Percentiles rank a stretch among this genome's conserved stretches.
Conservation (phyloP, 768 basidiomycete species). For the Psilocybe tampanensis region DNA sequence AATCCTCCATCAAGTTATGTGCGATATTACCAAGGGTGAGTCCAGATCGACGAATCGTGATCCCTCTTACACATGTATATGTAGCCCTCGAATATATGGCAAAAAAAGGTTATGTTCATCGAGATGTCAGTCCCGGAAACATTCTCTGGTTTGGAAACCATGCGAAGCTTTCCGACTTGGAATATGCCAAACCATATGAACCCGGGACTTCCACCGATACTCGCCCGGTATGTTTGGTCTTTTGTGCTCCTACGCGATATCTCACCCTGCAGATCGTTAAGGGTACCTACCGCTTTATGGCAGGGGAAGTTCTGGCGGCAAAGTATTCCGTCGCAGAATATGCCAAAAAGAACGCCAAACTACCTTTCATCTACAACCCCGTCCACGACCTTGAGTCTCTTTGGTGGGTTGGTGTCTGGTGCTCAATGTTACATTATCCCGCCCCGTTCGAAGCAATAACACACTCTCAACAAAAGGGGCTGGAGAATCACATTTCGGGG, state of each 20-base stretch:
- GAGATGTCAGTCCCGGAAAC: slow-evolving; percentile 2
- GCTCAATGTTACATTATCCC: neutral
- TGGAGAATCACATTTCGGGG: neutral
- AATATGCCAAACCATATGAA: neutral
- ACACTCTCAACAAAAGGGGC: neutral
- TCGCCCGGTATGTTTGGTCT: neutral
- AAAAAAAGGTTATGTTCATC: neutral
- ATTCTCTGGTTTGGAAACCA: neutral
- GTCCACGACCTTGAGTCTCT: slow-evolving; percentile 7
- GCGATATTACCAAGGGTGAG: neutral
- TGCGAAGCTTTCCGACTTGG: neutral
- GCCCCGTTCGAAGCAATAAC: neutral
- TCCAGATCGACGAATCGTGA: too few relatives aligned
- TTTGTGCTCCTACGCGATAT: neutral
- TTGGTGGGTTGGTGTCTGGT: slow-evolving; percentile 4
- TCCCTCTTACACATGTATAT: neutral
- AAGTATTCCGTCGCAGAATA: too few relatives aligned
- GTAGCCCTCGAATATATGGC: slow-evolving; percentile 1
- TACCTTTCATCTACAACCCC: neutral
- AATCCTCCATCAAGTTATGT: neutral
- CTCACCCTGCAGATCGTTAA: neutral
- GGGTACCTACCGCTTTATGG: neutral
- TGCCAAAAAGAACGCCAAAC: too few relatives aligned
- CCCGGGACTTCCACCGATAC: neutral
- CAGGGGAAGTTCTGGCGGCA: neutral